Evolutionary conservation across 1,139 yeast genomes (phyloP).

Genomic region (Martiniozyma asiatica): DNA sequence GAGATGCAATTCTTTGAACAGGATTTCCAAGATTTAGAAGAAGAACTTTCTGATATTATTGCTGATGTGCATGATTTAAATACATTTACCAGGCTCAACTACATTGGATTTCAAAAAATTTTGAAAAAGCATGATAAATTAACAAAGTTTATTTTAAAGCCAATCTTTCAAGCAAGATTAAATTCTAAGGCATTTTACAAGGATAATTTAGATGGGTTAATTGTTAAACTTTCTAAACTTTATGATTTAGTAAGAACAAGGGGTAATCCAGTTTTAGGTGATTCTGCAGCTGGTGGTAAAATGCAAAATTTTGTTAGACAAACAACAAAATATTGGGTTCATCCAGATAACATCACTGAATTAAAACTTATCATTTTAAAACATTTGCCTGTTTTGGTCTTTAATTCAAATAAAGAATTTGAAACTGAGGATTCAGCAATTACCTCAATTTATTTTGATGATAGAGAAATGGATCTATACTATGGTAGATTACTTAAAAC

Average conservation of each 20-base stretch:
- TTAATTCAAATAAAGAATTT: constrained; percentile 91
- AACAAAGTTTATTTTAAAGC: constrained; percentile 68
- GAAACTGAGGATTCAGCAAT: constrained; percentile 91
- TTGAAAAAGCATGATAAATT: constrained; percentile 92
- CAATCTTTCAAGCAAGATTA: constrained; percentile 84
- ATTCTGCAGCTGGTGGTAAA: constrained; percentile 90
- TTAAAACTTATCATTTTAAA: constrained; percentile 82
- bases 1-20: constrained; percentile 42
- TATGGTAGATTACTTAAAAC: constrained; percentile 90
- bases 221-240: constrained; percentile 77
- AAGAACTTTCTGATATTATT: constrained; percentile 81
- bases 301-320: constrained; percentile 98
- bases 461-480: constrained; percentile 76
- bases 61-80: constrained; percentile 97
- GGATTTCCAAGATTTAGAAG: constrained; percentile 84
- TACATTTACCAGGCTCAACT: constrained; percentile 81
- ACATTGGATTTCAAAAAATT: constrained; percentile 93
- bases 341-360: constrained; percentile 97
- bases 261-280: constrained; percentile 91
- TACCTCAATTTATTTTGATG: constrained; percentile 91
- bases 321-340: constrained; percentile 98
- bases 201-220: constrained; percentile 81
- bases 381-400: constrained; percentile 91
- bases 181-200: constrained; percentile 91
- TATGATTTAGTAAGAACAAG: constrained; percentile 91